phyloP scores from a whole-genome alignment of 768 basidiomycete species.

The Podaxis mareebaensis region DNA sequence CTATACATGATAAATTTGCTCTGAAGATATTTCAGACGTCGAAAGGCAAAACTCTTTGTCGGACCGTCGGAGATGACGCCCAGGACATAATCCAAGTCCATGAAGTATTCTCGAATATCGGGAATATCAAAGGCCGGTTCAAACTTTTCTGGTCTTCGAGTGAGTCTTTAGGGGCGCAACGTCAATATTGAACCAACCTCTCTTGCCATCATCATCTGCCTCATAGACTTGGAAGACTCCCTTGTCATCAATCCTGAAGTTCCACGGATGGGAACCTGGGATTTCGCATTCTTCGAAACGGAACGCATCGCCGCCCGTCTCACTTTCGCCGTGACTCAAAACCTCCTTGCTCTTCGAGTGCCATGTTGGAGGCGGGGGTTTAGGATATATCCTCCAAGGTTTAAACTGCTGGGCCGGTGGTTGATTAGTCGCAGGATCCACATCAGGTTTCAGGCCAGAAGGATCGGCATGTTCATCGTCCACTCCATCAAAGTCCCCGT shows the following conservation, averaged over 20 bases:
- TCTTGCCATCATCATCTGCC: slow-evolving; percentile 18
- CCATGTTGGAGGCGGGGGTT: slow-evolving; percentile 95
- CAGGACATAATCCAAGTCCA: slow-evolving; percentile 91
- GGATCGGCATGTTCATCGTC: slow-evolving; percentile 63
- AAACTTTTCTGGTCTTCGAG: slow-evolving; percentile 22
- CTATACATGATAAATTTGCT: slow-evolving; percentile 95
- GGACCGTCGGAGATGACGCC: slow-evolving; percentile 93
- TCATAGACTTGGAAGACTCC: slow-evolving; percentile 91
- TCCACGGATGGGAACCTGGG: slow-evolving; percentile 64
- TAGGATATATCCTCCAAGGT: slow-evolving; percentile 89
- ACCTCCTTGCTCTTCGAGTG: slow-evolving; percentile 67
- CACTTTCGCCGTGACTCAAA: slow-evolving; percentile 40
- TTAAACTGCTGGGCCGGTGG: slow-evolving; percentile 30
- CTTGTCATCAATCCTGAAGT: slow-evolving; percentile 76
- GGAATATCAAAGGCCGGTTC: slow-evolving; percentile 79
- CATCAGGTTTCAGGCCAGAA: slow-evolving; percentile 67
- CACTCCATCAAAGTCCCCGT: slow-evolving; percentile 73
- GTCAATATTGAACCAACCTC: slow-evolving; percentile 28
- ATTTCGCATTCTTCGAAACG: slow-evolving; percentile 72
- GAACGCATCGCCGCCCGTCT: slow-evolving; percentile 51
- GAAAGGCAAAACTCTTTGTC: slow-evolving; percentile 92
- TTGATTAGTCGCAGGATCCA: slow-evolving; percentile 28
- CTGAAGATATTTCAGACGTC: slow-evolving; percentile 85
- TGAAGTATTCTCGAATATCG: slow-evolving; percentile 90
- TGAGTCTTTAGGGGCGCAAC: neutral